These are phyloP conservation scores for Moesziomyces globuligerus DNA, from an alignment of 1,284 basidiomycete species.

Conservation along the genomic window DNA sequence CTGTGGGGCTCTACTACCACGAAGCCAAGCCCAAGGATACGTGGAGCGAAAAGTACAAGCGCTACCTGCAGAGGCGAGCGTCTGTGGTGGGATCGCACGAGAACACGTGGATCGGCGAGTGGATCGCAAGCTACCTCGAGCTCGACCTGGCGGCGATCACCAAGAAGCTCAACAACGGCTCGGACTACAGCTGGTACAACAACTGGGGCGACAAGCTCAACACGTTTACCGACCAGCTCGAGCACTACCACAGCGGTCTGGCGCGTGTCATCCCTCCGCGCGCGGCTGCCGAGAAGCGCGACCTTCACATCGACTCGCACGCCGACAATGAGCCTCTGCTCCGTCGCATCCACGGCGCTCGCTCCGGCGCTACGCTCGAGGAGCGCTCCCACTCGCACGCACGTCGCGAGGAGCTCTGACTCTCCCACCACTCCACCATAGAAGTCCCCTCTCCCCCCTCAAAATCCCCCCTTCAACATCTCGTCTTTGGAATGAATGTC, in stretches of 20 bases:
- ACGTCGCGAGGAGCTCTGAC: slow-evolving; percentile 29
- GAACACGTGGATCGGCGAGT: slow-evolving; percentile 60
- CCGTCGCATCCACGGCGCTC: slow-evolving; percentile 37
- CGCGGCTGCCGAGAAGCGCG: slow-evolving; percentile 20
- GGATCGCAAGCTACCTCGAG: slow-evolving; percentile 41
- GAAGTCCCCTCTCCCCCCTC: too few species aligned
- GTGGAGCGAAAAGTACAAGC: slow-evolving; percentile 23
- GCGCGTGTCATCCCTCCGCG: slow-evolving; percentile 28
- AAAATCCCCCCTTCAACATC: too few species aligned
- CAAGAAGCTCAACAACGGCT: slow-evolving; percentile 49
- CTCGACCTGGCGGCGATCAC: slow-evolving; percentile 49
- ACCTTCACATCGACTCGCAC: slow-evolving; percentile 28
- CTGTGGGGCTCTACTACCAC: slow-evolving; percentile 55
- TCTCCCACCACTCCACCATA: too few species aligned
- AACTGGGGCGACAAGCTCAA: slow-evolving; percentile 47
- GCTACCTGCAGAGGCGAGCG: slow-evolving; percentile 17
- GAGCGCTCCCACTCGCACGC: slow-evolving; percentile 25
- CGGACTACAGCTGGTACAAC: slow-evolving; percentile 51
- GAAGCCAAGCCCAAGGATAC: slow-evolving; percentile 28
- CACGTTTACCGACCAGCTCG: slow-evolving; percentile 41
- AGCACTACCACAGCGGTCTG: slow-evolving; percentile 53
- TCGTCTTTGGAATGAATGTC: too few species aligned
- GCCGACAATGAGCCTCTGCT: slow-evolving; percentile 40
- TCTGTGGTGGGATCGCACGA: slow-evolving; percentile 52
- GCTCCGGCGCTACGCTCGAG: slow-evolving; percentile 15